phyloP scores from a whole-genome alignment of 2,329 filamentous ascomycete genomes.

The Diaporthe sp. region DNA sequence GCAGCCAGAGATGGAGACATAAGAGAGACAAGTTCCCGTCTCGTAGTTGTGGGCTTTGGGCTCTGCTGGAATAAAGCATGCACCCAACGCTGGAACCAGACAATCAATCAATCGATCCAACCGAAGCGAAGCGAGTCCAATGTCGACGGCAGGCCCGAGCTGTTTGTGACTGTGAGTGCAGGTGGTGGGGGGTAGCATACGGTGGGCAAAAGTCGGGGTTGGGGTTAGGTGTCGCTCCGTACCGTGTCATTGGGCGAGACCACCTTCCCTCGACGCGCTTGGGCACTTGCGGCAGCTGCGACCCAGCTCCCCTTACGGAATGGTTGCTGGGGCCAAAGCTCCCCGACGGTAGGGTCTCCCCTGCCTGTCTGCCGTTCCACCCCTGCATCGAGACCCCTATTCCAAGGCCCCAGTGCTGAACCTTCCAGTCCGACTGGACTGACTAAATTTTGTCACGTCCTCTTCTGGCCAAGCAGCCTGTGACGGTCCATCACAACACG shows the following conservation, averaged over 20 bases:
- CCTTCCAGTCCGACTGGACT: not conserved
- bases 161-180: not conserved
- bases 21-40: conserved; percentile 5
- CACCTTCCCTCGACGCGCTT: conserved; percentile 18
- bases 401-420: conserved; percentile 2
- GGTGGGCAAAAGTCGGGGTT: not conserved
- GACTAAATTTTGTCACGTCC: not conserved
- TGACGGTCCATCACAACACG: not conserved
- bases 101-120: conserved; percentile 25
- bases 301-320: conserved; percentile 8
- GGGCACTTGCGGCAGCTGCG: not conserved
- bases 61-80: not conserved
- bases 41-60: not conserved
- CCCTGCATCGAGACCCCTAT: conserved; percentile 19
- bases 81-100: conserved; percentile 14
- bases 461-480: not conserved
- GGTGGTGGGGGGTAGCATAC: not conserved
- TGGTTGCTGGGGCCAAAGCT: conserved; percentile 18
- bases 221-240: not conserved
- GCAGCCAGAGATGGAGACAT: conserved; percentile 10
- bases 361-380: not conserved
- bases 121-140: conserved; percentile 23
- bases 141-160: conserved; percentile 29
- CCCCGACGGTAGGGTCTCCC: not conserved
- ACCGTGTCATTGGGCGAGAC: not conserved